Base-by-base conservation (phyloP, 2,329 filamentous ascomycete genomes). In the Neoscytalidium dimidiatum region DNA sequence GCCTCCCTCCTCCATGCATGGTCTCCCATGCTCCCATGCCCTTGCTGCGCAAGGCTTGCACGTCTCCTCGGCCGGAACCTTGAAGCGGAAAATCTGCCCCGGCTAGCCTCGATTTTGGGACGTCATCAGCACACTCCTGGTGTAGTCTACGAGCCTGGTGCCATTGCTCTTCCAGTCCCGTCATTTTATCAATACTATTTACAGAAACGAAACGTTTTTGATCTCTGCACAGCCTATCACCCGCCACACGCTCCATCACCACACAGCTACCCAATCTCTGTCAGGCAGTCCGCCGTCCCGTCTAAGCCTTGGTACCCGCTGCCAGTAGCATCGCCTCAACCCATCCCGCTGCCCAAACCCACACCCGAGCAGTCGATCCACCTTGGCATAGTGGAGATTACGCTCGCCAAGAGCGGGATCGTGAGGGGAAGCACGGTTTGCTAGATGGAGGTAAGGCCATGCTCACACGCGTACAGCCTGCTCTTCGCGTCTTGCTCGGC, bases 401-500 rank as follows among this genome's bases (percentile, higher is more conserved):
- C 8, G 28, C 51, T 63, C 41, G 48, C 28, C 61, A 44, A 56
- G 35, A 26, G 29, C 49, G 28, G 41, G 9, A 35, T 53, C 19
- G 49, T 56, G 61, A 64, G 61, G 61, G 61, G 61, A 64, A 63
- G 26, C 26, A 63, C 9, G 28, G 19, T 19, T 13, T 26, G 26
- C 17, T 33, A 7, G 26, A 33, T 11, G 9, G 35, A 46, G 35
- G 19, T 31, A 19, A n/a, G 26, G 48, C 31, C 23, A 56, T 26
- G 31, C 38, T 33, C 60, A 41, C 33, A 44, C 53, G 53, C 53
- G 60, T 63, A 17, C 14, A 9, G 23, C 17, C 19, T 35, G 35
- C 61, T 21, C 13, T 9, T 19, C 46, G 60, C 33, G 44, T 41
- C 46, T 33, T 33, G 43, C 58, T 33, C 46, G 31, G 23, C 5